Evolutionary conservation across 345 rosid genomes (phyloP).

Genomic region (Citrus glauca): DNA sequence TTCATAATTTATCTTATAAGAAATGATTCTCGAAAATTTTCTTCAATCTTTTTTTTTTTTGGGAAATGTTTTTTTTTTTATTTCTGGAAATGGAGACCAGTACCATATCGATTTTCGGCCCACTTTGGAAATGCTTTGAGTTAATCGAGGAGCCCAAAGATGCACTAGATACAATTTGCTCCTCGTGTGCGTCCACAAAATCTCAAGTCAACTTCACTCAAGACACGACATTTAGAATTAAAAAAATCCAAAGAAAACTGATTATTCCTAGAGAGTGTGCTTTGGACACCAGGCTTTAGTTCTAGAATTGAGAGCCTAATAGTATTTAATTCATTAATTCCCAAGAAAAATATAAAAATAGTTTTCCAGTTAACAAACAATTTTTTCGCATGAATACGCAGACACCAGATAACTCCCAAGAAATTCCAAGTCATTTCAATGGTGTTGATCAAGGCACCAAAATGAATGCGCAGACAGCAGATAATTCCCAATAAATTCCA

Average conservation of each 20-base stretch:
- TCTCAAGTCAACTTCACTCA: constrained; percentile 12
- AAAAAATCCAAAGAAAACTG: constrained; percentile 1
- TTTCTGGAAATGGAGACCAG: neutral
- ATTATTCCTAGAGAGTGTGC: neutral
- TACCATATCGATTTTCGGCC: neutral
- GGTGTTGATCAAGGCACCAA: neutral
- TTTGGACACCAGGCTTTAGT: neutral
- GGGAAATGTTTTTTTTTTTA: accelerated
- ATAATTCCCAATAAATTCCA: too few species aligned
- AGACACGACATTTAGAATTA: constrained; percentile 8
- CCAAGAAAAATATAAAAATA: neutral
- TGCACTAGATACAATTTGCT: neutral
- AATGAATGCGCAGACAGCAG: neutral
- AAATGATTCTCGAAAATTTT: too few species aligned
- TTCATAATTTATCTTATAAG: too few species aligned
- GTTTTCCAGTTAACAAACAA: neutral
- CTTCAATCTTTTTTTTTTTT: too few species aligned
- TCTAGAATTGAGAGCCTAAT: constrained; percentile 1
- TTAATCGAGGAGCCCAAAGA: neutral
- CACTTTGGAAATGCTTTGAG: neutral
- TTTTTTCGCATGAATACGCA: neutral
- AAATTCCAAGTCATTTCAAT: too few species aligned
- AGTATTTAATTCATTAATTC: neutral
- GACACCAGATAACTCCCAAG: too few species aligned
- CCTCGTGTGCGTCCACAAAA: neutral